Evolutionary conservation across 805 yeast species (phyloP).

Genomic region (Saturnispora mendoncae): DNA sequence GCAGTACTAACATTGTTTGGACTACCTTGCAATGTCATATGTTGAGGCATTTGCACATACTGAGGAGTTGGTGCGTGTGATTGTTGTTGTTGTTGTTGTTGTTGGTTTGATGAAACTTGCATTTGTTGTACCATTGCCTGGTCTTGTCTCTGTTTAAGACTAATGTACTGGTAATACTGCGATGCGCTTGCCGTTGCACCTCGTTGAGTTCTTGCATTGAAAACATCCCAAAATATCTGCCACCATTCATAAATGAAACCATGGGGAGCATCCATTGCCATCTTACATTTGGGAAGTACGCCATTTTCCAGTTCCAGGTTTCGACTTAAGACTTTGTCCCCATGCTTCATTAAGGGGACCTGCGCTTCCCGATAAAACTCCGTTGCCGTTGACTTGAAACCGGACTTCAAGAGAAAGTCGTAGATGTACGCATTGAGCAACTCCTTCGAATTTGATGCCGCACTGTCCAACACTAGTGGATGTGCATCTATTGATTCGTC

Average conservation of each 20-base stretch:
- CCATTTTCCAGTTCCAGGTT: background rate
- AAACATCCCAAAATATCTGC: constrained; percentile 92
- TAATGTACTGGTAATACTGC: constrained; percentile 60
- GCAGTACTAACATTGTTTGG: constrained; percentile 14
- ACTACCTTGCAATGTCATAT: constrained; percentile 19
- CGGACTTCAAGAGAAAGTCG: constrained; percentile 72
- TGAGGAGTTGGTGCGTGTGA: constrained; percentile 9
- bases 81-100: constrained; percentile 12
- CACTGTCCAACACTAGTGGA: constrained; percentile 32
- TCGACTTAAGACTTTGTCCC: constrained; percentile 11
- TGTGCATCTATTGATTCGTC: constrained; percentile 4
- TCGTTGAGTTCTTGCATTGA: constrained; percentile 66
- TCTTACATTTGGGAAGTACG: constrained; percentile 37
- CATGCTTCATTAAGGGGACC: constrained; percentile 38
- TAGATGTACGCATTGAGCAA: constrained; percentile 75
- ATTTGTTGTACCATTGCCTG: constrained; percentile 15
- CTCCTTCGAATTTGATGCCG: constrained; percentile 46
- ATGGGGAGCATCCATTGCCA: constrained; percentile 73
- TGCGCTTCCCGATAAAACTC: constrained; percentile 73
- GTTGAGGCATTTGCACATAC: constrained; percentile 20
- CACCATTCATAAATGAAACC: constrained; percentile 92
- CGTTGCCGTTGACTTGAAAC: constrained; percentile 62
- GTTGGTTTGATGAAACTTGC: constrained; percentile 6
- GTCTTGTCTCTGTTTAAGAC: constrained; percentile 51
- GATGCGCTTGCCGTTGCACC: constrained; percentile 57